These are phyloP conservation scores for Trichoderma sp. DNA, from an alignment of 2,329 filamentous ascomycete species.

Conservation along the genomic window DNA sequence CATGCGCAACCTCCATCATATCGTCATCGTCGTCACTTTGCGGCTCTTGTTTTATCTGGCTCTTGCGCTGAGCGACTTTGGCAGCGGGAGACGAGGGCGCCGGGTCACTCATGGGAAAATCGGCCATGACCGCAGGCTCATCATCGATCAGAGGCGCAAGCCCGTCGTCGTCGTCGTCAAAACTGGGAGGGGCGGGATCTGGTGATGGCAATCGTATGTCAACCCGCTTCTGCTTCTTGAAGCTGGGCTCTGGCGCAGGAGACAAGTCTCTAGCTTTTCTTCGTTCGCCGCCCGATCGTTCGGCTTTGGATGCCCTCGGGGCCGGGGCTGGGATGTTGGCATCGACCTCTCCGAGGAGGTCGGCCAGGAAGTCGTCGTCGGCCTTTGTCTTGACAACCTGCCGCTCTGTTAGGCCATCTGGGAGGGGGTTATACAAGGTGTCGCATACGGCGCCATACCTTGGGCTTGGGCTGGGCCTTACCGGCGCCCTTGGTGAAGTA, in stretches of 20 bases:
- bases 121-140: conserved; percentile 49
- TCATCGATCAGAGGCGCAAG: conserved; percentile 64
- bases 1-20: conserved; percentile 83
- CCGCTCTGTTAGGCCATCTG: neutral
- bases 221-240: conserved; percentile 61
- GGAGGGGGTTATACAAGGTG: neutral
- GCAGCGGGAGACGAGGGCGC: conserved; percentile 84
- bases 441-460: conserved; percentile 57
- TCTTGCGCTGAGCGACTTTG: conserved; percentile 75
- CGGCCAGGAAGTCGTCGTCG: conserved; percentile 83
- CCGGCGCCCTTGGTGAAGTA: conserved; percentile 83
- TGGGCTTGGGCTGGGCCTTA: conserved; percentile 72
- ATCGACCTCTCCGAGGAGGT: conserved; percentile 85
- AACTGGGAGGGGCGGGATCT: conserved; percentile 42
- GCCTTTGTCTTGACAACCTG: conserved; percentile 79
- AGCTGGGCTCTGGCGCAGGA: conserved; percentile 60
- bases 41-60: conserved; percentile 51
- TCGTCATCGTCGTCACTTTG: conserved; percentile 75
- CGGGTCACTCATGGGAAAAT: conserved; percentile 81
- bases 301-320: conserved; percentile 58
- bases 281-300: conserved; percentile 70
- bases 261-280: conserved; percentile 81
- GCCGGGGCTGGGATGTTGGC: conserved; percentile 63
- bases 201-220: conserved; percentile 53
- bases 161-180: conserved; percentile 60